A percentile compares a stretch with the other conserved stretches of the same genome.
These are phyloP conservation scores for Dictyostelium capitatum DNA, from an alignment of 78 protist species.

Conservation along the genomic window DNA sequence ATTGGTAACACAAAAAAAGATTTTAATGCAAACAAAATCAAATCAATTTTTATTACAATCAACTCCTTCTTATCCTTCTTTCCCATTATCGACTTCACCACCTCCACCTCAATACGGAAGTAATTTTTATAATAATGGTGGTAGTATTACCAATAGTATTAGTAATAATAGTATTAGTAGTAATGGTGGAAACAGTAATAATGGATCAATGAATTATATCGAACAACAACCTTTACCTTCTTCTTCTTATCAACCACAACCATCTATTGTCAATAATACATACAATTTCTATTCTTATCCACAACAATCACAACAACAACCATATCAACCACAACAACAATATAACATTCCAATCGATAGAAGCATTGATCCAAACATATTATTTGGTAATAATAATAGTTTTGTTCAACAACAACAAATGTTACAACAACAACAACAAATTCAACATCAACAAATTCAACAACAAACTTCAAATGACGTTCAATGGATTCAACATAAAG, in stretches of 20 bases:
- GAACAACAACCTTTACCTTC: background rate
- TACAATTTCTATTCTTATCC: background rate
- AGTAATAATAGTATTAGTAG: background rate
- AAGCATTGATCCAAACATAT: background rate
- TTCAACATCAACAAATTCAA: conserved; percentile 6
- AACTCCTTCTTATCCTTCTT: conserved; percentile 48
- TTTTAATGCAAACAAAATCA: conserved; percentile 21
- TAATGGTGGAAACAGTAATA: background rate
- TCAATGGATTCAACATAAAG: conserved; percentile 77
- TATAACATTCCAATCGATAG: conserved; percentile 33
- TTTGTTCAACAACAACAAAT: conserved; percentile 13
- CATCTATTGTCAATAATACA: background rate
- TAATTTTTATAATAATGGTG: background rate
- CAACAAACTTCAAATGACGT: background rate
- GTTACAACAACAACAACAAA: conserved; percentile 18
- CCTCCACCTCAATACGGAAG: background rate
- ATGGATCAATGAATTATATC: background rate
- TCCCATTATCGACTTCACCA: conserved; percentile 37
- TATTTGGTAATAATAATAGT: conserved; percentile 2
- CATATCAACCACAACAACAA: background rate
- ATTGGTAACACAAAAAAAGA: conserved; percentile 63
- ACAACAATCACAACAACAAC: conserved; percentile 40
- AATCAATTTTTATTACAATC: conserved; percentile 12
- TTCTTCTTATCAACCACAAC: background rate
- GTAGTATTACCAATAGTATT: background rate